These are phyloP conservation scores for Phyllosticta capitalensis DNA, from an alignment of 2,329 filamentous ascomycete genomes.

Conservation along the genomic window DNA sequence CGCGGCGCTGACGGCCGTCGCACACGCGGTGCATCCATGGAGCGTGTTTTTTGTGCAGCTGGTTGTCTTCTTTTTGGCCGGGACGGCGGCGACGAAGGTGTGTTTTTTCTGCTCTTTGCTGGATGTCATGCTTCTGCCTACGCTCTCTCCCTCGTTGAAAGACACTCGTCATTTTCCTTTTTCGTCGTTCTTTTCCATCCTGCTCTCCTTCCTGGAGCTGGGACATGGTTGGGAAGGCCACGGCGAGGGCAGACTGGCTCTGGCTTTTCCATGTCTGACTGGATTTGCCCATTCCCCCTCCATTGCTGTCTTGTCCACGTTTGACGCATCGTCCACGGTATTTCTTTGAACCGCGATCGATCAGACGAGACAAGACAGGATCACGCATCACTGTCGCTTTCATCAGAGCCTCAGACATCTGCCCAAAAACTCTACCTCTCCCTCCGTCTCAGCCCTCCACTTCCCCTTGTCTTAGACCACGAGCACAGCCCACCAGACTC, in stretches of 20 bases:
- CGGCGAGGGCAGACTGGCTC: too few relatives aligned
- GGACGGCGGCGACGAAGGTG: slow-evolving; percentile 76
- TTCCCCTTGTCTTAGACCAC: background rate
- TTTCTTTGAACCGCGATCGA: background rate
- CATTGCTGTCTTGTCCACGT: background rate
- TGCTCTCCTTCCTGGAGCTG: background rate
- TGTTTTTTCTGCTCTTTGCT: slow-evolving; percentile 6
- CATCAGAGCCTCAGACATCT: background rate
- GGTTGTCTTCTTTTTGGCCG: slow-evolving; percentile 75
- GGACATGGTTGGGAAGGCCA: background rate
- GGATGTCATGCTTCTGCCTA: background rate
- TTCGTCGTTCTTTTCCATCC: background rate
- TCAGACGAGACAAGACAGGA: background rate
- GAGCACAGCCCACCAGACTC: too few relatives aligned
- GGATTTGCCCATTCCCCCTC: background rate
- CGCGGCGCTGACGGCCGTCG: slow-evolving; percentile 62
- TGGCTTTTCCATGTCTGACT: background rate
- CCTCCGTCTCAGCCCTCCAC: background rate
- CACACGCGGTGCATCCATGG: slow-evolving; percentile 89
- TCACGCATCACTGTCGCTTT: background rate
- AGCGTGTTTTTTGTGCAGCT: slow-evolving; percentile 81
- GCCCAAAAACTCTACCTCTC: background rate
- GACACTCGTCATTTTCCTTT: too few relatives aligned
- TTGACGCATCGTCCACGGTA: background rate
- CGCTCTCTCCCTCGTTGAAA: background rate